Conservation (phyloP, 2,329 filamentous ascomycete genomes). For the Aspergillus vadensis region DNA sequence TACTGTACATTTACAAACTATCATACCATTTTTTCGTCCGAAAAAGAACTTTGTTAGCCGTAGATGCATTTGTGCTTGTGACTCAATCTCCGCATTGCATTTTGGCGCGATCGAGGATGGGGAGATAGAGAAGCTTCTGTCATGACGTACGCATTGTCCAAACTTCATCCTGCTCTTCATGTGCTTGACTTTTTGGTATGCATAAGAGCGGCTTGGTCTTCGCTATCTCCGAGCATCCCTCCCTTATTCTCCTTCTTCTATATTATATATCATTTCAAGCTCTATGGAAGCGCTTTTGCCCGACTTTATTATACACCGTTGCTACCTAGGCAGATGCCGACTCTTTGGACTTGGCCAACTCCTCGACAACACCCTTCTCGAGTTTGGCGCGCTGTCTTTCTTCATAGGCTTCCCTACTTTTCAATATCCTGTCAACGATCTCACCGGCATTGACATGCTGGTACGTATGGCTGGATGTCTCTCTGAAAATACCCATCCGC, state of each 20-base stretch:
- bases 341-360: constrained; percentile 64
- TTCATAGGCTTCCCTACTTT: constrained; percentile 83
- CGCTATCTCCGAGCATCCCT: no score
- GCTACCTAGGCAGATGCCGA: constrained; percentile 29
- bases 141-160: no score
- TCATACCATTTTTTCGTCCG: not conserved
- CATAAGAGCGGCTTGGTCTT: no score
- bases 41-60: no score
- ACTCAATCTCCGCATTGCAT: not conserved
- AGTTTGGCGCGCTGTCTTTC: constrained; percentile 88
- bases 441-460: constrained; percentile 86
- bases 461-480: constrained; percentile 77
- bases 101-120: no score
- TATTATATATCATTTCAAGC: no score
- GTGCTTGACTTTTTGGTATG: no score
- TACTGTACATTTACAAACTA: not conserved
- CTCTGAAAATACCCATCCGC: constrained; percentile 77
- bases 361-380: constrained; percentile 78
- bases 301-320: not conserved
- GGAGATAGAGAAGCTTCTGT: no score
- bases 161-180: no score
- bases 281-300: not conserved
- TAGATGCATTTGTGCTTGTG: not conserved
- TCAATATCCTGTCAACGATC: constrained; percentile 88
- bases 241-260: no score